Percentiles rank a stretch among this genome's conserved stretches.
phyloP scores from a whole-genome alignment of 2,329 filamentous ascomycete genomes.

The Alternaria brassicicola region DNA sequence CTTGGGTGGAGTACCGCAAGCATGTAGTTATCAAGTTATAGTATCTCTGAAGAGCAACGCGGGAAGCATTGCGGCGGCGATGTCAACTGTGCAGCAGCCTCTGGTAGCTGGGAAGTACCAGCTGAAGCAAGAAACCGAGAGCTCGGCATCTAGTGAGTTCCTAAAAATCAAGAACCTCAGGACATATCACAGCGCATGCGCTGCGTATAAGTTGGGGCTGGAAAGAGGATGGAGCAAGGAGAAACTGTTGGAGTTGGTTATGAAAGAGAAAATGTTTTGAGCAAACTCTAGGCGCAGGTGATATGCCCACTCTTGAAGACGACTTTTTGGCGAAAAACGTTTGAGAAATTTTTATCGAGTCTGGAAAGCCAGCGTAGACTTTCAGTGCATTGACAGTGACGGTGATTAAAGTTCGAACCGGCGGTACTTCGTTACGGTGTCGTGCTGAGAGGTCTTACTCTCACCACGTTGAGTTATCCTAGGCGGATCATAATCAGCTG shows the following conservation, averaged over 20 bases:
- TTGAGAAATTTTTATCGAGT: neutral
- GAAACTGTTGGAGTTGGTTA: neutral
- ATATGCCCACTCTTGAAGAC: too few species aligned
- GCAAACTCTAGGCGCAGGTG: neutral
- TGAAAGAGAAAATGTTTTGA: neutral
- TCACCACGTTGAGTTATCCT: neutral
- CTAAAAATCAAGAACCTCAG: constrained; percentile 1
- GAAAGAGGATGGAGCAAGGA: constrained; percentile 2
- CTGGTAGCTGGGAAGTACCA: neutral
- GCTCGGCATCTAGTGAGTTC: neutral
- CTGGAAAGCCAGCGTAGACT: too few species aligned
- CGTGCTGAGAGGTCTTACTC: neutral
- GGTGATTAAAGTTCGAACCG: neutral
- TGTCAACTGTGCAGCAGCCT: neutral
- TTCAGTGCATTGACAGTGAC: neutral
- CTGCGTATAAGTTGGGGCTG: neutral
- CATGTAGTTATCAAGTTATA: too few species aligned
- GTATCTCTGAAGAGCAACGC: neutral
- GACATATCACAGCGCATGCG: neutral
- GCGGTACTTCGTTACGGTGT: neutral
- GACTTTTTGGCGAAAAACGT: too few species aligned
- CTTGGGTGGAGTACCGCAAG: too few species aligned
- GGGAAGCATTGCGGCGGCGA: neutral
- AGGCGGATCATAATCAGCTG: neutral
- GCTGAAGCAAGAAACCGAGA: neutral